A percentile compares a stretch with the other conserved stretches of the same genome.
Evolutionary conservation across 2,329 filamentous ascomycete genomes (phyloP).

Genomic region (Epichloe hybrida): DNA sequence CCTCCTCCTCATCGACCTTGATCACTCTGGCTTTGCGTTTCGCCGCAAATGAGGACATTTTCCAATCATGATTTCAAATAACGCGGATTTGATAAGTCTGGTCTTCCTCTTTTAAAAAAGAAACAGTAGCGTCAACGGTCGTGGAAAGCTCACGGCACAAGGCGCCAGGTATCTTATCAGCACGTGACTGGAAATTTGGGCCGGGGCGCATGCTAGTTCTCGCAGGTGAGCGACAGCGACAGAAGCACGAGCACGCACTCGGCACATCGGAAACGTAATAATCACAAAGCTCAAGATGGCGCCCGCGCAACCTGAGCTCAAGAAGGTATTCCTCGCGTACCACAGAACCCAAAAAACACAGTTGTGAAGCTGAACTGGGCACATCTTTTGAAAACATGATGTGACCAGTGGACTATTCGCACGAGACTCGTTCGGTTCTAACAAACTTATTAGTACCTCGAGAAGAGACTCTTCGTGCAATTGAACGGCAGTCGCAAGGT

Average conservation of each 20-base stretch:
- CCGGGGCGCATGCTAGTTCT: neutral
- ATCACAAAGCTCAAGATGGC: conserved; percentile 55
- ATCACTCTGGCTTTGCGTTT: conserved; percentile 68
- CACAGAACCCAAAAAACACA: neutral
- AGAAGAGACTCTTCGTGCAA: conserved; percentile 97
- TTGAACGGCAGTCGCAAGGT: conserved; percentile 97
- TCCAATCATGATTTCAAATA: conserved; percentile 8
- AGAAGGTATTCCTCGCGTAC: conserved; percentile 56
- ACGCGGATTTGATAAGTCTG: neutral
- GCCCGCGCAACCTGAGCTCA: conserved; percentile 96
- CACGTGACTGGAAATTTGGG: conserved; percentile 29
- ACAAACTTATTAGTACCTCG: conserved; percentile 63
- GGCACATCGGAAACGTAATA: neutral
- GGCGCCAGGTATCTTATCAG: conserved; percentile 28
- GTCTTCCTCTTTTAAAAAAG: too few relatives aligned
- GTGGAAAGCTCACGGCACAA: conserved; percentile 3
- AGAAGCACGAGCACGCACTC: conserved; percentile 9
- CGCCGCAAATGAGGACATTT: conserved; percentile 40
- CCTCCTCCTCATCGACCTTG: conserved; percentile 54
- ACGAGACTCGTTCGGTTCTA: conserved; percentile 6
- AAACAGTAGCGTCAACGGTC: neutral
- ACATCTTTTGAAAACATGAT: neutral
- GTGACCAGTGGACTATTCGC: neutral
- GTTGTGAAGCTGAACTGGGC: neutral
- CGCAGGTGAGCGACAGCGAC: conserved; percentile 17